Base-by-base conservation (phyloP, 441 rosid species). In the Erodium texanum region DNA sequence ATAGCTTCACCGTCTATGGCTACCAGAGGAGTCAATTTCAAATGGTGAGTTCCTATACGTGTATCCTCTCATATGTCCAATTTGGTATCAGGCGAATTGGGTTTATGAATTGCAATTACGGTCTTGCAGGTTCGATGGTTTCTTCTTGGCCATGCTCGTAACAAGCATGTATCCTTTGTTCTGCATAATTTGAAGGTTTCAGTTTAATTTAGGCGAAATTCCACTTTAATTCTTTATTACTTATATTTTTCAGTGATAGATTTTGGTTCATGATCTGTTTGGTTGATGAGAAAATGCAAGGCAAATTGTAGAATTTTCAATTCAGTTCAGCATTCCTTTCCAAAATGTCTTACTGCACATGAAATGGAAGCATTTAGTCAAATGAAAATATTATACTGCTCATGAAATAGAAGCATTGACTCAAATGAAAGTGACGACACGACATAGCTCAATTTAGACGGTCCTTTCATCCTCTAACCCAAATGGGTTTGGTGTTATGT, bases 71-170 rank as follows among this genome's bases (percentile, higher is more conserved):
- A 48, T 34, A 15, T 29, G 14, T 22, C 19, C 24, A 48, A 24
- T 22, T 14, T 19, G 48, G 66, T 67, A 16, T 1, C 3, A 32
- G 54, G 6, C 8, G 15, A 18, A 16, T 18, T 23, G 29, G 7
- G 12, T 11, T 58, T 59, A 24, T 67, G 23, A 24, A 24, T 36
- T 11, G 48, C 52, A 12, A 34, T 68, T 71, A 68, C 71, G 22
- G 73, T 73, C 27, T 41, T 79, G 88, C 85, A 95, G 99, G 98
- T 92, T 84, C 71, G 99, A 95, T 84, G 99, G 98, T 16, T 92
- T 95, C 87, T 95, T 95, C 88, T 81, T 95, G 86, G 92, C 95
- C 70, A 95, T 95, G 99, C 87, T 95, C 66, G 99, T 97, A 6
- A 95, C 98, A 43, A 92, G 98, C 66, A 87, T 90, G 99, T 95